Conservation (phyloP, 345 rosid genomes). For the Isatis tinctoria region DNA sequence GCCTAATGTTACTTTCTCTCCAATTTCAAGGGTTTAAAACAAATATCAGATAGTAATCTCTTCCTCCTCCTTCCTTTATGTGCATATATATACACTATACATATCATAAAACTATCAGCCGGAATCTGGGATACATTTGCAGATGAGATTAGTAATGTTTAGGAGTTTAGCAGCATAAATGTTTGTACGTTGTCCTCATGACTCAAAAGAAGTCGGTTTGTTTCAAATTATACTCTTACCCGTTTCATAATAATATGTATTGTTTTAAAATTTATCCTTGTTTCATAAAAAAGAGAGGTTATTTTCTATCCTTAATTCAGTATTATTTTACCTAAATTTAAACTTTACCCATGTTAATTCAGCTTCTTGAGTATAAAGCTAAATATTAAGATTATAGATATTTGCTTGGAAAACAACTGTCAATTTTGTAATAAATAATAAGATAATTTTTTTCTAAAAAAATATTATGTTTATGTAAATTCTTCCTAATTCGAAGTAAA, state of each 20-base stretch:
- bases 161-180: neutral
- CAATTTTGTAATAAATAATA: neutral
- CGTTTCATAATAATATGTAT: neutral
- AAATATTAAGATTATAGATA: neutral
- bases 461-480: too few species aligned
- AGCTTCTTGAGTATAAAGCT: neutral
- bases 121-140: neutral
- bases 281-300: neutral
- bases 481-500: neutral
- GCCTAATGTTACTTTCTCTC: slow-evolving; percentile 84
- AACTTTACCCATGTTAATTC: neutral
- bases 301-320: neutral
- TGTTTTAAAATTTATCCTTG: neutral
- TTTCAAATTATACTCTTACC: neutral
- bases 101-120: slow-evolving; percentile 5
- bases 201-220: slow-evolving; percentile 16
- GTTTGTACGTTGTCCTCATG: slow-evolving; percentile 1
- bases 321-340: neutral
- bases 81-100: slow-evolving; percentile 1
- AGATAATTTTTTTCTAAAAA: too few species aligned
- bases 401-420: neutral
- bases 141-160: neutral
- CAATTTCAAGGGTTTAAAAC: slow-evolving; percentile 71
- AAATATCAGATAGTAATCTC: neutral
- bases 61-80: neutral